Percentiles rank a stretch among this genome's conserved stretches.
These are phyloP conservation scores for Gossypium aridum DNA, from an alignment of 441 rosid genomes.

Conservation along the genomic window DNA sequence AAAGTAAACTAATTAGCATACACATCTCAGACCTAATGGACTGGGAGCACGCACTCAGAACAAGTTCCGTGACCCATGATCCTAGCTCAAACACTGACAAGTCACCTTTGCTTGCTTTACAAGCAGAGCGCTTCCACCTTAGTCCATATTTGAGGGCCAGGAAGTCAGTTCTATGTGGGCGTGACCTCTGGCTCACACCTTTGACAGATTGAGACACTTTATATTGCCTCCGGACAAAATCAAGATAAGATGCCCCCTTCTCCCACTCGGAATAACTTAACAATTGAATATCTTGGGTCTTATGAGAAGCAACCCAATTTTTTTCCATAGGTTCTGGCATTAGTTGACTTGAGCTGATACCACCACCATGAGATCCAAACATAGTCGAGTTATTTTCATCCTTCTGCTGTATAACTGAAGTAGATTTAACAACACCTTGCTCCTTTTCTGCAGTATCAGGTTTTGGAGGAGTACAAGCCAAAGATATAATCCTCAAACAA, in stretches of 20 bases:
- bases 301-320: constrained; percentile 65
- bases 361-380: constrained; percentile 40
- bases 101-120: constrained; percentile 63
- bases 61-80: constrained; percentile 98
- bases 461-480: constrained; percentile 99
- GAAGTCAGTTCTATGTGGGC: constrained; percentile 78
- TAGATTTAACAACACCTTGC: constrained; percentile 49
- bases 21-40: constrained; percentile 99
- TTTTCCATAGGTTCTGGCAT: constrained; percentile 53
- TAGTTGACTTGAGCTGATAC: constrained; percentile 33
- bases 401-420: constrained; percentile 48
- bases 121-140: constrained; percentile 84
- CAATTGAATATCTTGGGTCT: constrained; percentile 79
- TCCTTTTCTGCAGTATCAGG: constrained; percentile 89
- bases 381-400: constrained; percentile 53
- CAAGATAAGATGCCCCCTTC: constrained; percentile 98
- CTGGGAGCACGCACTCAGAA: constrained; percentile 99
- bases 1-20: constrained; percentile 86
- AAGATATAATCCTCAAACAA: constrained; percentile 94
- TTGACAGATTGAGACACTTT: constrained; percentile 81
- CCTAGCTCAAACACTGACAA: constrained; percentile 90
- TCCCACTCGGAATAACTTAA: constrained; percentile 99
- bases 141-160: constrained; percentile 89
- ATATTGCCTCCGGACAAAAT: constrained; percentile 99
- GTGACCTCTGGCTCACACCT: constrained; percentile 69